phyloP scores from a whole-genome alignment of 805 yeast genomes.

The Metschnikowia continentalis region DNA sequence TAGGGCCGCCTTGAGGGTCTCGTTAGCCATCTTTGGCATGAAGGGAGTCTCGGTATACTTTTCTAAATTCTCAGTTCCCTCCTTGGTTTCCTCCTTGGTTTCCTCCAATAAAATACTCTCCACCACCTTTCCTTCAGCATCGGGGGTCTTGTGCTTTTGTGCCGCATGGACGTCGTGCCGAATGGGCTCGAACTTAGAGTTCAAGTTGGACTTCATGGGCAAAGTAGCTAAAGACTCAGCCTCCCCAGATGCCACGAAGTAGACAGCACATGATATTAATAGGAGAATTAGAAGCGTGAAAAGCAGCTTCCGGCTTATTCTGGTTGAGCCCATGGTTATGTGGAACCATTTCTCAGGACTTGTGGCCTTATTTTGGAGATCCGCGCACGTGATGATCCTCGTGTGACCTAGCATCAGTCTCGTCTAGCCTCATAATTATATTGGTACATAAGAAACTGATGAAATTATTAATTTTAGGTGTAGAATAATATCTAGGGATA shows the following conservation, averaged over 20 bases:
- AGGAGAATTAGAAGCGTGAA: constrained; percentile 12
- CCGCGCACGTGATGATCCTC: neutral
- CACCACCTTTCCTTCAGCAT: neutral
- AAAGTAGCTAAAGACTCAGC: constrained; percentile 6
- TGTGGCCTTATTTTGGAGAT: neutral
- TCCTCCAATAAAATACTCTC: neutral
- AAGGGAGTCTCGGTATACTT: constrained; percentile 47
- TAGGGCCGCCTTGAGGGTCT: constrained; percentile 72
- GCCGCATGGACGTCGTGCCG: neutral
- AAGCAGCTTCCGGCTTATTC: constrained; percentile 12
- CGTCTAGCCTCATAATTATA: too few species aligned
- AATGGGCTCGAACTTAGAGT: neutral
- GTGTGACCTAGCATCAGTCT: neutral
- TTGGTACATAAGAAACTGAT: too few species aligned
- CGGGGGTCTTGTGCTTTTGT: neutral
- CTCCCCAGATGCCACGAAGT: constrained; percentile 18
- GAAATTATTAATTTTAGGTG: too few species aligned
- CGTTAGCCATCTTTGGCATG: constrained; percentile 94
- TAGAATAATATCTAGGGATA: too few species aligned
- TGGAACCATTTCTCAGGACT: neutral
- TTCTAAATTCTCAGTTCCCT: neutral
- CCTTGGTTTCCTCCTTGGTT: neutral
- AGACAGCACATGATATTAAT: constrained; percentile 16
- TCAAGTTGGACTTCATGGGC: neutral
- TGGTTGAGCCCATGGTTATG: constrained; percentile 1